Conservation (phyloP, 331 rosid genomes). For the Cydonia oblonga region DNA sequence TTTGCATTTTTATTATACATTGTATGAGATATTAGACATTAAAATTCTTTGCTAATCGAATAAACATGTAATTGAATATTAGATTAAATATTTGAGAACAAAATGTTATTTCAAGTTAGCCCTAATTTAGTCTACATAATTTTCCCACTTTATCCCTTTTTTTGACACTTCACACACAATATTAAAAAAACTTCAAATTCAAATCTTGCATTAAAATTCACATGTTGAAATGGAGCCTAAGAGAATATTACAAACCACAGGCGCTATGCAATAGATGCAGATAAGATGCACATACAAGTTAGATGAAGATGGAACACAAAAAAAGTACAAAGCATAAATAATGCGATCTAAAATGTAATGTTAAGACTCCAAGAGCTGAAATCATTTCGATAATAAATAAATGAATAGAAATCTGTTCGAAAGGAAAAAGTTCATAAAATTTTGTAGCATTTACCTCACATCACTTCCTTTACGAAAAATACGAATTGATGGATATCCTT, state of each 20-base stretch:
- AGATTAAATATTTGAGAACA: neutral
- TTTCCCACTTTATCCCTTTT: neutral
- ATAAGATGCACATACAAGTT: neutral
- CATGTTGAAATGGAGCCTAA: neutral
- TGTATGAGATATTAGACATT: neutral
- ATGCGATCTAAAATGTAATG: neutral
- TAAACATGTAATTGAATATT: neutral
- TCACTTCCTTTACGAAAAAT: constrained; percentile 92
- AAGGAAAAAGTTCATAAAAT: neutral
- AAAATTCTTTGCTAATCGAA: neutral
- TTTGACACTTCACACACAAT: neutral
- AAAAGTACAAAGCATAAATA: neutral
- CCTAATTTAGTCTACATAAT: too few relatives aligned
- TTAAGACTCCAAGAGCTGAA: neutral
- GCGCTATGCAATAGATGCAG: neutral
- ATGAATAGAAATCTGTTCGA: neutral
- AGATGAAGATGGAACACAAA: neutral
- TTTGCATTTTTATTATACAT: neutral
- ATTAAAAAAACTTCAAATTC: neutral
- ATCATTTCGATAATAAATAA: neutral
- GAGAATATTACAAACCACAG: neutral
- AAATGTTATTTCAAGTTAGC: neutral
- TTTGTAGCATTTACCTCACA: constrained; percentile 45
- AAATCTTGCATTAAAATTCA: neutral
- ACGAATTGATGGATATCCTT: constrained; percentile 91